phyloP scores from a whole-genome alignment of 805 yeast species.

The Nakazawaea ambrosiae region DNA sequence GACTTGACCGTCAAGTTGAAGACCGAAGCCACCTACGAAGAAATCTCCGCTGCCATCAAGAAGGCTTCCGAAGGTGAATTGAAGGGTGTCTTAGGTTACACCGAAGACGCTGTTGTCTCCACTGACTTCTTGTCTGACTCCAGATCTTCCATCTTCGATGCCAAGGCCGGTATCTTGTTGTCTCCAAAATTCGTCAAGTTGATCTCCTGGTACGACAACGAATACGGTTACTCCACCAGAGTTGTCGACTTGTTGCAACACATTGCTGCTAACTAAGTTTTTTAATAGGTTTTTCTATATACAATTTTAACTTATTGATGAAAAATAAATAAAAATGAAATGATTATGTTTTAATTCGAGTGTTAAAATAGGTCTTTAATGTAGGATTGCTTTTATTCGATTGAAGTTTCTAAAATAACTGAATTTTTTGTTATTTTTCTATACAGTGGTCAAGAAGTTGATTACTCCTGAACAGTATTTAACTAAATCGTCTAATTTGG shows the following conservation, averaged over 20 bases:
- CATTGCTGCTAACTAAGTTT: conserved; percentile 52
- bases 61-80: conserved; percentile 70
- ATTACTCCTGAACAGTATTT: conserved; percentile 81
- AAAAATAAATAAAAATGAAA: not conserved
- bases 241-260: conserved; percentile 84
- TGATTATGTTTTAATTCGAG: too few relatives aligned
- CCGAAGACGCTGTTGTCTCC: conserved; percentile 89
- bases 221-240: conserved; percentile 94
- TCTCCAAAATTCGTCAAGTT: conserved; percentile 87
- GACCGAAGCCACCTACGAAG: conserved; percentile 74
- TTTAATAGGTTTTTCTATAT: too few relatives aligned
- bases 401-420: too few relatives aligned
- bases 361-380: too few relatives aligned
- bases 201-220: conserved; percentile 94
- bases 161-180: conserved; percentile 83
- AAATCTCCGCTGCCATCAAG: conserved; percentile 71
- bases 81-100: conserved; percentile 83
- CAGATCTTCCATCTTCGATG: conserved; percentile 86
- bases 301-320: too few relatives aligned
- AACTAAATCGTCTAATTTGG: conserved; percentile 55
- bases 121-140: conserved; percentile 80
- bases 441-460: conserved; percentile 45
- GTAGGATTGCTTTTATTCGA: not conserved
- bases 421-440: too few relatives aligned
- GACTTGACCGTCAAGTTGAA: conserved; percentile 82